A percentile compares a stretch with the other conserved stretches of the same genome.
These are phyloP conservation scores for Cercospora sesami DNA, from an alignment of 2,329 filamentous ascomycete genomes.

Conservation along the genomic window DNA sequence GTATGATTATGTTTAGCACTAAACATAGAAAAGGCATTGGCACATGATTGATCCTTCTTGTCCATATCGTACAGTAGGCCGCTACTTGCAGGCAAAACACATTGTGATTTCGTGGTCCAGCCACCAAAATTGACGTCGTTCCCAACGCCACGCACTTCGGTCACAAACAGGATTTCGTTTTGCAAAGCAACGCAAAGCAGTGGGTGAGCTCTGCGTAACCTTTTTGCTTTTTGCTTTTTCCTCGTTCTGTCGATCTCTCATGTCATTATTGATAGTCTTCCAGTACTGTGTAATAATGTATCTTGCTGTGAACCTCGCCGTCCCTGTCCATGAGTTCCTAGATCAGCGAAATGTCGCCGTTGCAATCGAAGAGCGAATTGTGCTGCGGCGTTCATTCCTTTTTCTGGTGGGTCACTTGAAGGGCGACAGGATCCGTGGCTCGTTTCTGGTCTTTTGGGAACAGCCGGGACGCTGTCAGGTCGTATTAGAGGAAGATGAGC, in stretches of 20 bases:
- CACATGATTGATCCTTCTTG: neutral
- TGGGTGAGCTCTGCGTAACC: neutral
- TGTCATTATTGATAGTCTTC: neutral
- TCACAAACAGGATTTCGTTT: too few species aligned
- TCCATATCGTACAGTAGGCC: neutral
- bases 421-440: neutral
- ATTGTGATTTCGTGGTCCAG: neutral
- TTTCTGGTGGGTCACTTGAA: neutral
- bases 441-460: neutral
- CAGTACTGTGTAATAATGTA: neutral
- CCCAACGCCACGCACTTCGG: too few species aligned
- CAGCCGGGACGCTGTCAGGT: neutral
- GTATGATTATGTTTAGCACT: neutral
- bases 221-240: neutral
- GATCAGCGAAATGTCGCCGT: slow-evolving; percentile 9
- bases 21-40: neutral
- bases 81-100: neutral
- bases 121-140: neutral
- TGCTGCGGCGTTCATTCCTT: neutral
- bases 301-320: neutral
- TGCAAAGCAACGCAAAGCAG: neutral
- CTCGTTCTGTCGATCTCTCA: neutral
- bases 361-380: slow-evolving; percentile 11
- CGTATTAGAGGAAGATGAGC: neutral
- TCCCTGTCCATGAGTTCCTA: neutral